phyloP scores from a whole-genome alignment of 2,329 filamentous ascomycete genomes.

The Talaromyces rugulosus region DNA sequence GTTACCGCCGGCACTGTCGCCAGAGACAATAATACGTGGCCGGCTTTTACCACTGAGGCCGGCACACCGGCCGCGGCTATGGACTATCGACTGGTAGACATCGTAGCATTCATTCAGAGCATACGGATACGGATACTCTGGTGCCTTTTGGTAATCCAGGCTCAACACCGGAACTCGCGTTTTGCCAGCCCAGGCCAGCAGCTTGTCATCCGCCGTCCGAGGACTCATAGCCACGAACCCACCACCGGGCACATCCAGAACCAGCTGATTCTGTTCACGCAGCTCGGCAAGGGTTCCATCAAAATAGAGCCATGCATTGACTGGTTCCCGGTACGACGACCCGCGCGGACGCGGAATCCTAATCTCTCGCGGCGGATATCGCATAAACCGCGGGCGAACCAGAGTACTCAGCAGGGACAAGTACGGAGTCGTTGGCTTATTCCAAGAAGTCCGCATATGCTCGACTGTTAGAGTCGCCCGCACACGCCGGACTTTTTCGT shows the following conservation, averaged over 20 bases:
- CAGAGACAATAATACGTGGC: slow-evolving; percentile 68
- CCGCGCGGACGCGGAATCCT: slow-evolving; percentile 75
- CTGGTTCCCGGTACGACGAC: slow-evolving; percentile 78
- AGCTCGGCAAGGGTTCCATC: slow-evolving; percentile 79
- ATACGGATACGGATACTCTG: slow-evolving; percentile 79
- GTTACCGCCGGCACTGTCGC: slow-evolving; percentile 80
- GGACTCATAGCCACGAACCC: slow-evolving; percentile 97
- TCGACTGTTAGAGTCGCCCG: slow-evolving; percentile 82
- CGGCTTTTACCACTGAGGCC: slow-evolving; percentile 64
- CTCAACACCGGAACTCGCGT: slow-evolving; percentile 85
- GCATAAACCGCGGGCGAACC: slow-evolving; percentile 72
- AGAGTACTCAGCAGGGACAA: slow-evolving; percentile 67
- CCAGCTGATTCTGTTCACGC: slow-evolving; percentile 68
- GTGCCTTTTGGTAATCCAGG: slow-evolving; percentile 84
- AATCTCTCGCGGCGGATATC: slow-evolving; percentile 75
- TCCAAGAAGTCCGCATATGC: slow-evolving; percentile 89
- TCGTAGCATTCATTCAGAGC: slow-evolving; percentile 85
- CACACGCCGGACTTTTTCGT: slow-evolving; percentile 93
- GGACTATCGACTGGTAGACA: slow-evolving; percentile 70
- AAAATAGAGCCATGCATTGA: slow-evolving; percentile 88
- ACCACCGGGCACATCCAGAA: slow-evolving; percentile 88
- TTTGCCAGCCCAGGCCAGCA: slow-evolving; percentile 87
- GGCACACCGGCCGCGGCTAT: slow-evolving; percentile 68
- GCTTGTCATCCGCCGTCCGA: slow-evolving; percentile 88
- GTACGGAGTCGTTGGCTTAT: slow-evolving; percentile 88